Base-by-base conservation (phyloP, 768 basidiomycete genomes). In the Termitomyces sp. region DNA sequence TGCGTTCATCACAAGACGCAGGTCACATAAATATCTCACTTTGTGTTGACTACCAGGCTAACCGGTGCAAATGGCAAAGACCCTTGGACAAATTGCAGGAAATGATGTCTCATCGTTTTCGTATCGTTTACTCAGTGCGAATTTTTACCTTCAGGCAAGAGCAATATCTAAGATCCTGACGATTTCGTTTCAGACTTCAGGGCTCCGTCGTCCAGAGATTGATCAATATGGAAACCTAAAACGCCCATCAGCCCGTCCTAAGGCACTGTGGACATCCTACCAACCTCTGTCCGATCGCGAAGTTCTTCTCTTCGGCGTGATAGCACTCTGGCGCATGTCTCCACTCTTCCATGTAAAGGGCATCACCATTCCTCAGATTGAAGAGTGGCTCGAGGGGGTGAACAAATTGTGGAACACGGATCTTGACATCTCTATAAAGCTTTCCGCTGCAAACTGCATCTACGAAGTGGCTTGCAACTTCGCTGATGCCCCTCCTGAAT, bases 211-310 rank as follows among this genome's bases (percentile, higher is more conserved):
- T 19, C 75, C 80, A 22, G 89, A 91, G 65, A 66, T 82, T 8
- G 88, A 89, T 59, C 67, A 74, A 19, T 72, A 74, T 44, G 84
- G 83, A 8, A 79, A 74, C 52, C 60, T 77, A 48, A 84, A 81
- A 63, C 79, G 82, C 45, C 60, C 77, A 14, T 74, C 81, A 4
- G 60, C 70, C 2, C 77, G 84, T 17, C 90, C 90, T 3, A 87
- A 81, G 65, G 79, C 79, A 11, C 83, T 81, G 55, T 79, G 81
- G 1, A 75, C 74, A 30, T 72, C 74, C 5, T 59, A 69, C 0
- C 85, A 88, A 64, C 79, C 83, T 2, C 70, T 90, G 3, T 72
- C 77, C 0, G 88, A 90, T 58, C 74, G 81, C 40, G 90, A 93
- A 59, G 73, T 90, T 15, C 74, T 93, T 9, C 69, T 89, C 10